Conservation (phyloP, 495 filamentous ascomycete genomes). For the Penicillium antarcticum region DNA sequence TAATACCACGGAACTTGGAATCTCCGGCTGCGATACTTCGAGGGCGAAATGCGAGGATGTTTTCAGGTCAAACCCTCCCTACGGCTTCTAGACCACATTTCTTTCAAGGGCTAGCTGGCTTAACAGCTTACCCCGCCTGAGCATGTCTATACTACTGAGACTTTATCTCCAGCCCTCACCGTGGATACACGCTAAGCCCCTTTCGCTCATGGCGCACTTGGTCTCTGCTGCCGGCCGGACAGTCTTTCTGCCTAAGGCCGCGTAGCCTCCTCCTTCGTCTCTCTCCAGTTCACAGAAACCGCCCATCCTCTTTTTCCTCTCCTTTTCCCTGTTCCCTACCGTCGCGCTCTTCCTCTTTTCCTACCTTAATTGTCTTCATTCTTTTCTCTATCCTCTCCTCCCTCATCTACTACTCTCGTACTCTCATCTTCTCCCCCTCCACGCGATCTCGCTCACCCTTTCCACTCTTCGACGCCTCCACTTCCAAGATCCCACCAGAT, state of each 20-base stretch:
- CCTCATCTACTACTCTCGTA: constrained; percentile 17
- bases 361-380: constrained; percentile 25
- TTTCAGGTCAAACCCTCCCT: too few relatives aligned
- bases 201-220: constrained; percentile 12
- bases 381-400: constrained; percentile 21
- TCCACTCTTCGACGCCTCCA: constrained; percentile 19
- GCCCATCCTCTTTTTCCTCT: constrained; percentile 29
- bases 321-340: constrained; percentile 26
- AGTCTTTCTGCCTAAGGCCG: constrained; percentile 27
- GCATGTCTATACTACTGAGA: too few relatives aligned
- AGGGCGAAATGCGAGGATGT: too few relatives aligned
- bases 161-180: too few relatives aligned
- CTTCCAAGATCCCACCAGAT: constrained; percentile 12
- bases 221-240: constrained; percentile 11
- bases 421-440: constrained; percentile 28
- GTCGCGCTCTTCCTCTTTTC: constrained; percentile 28
- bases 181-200: constrained; percentile 15
- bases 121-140: too few relatives aligned
- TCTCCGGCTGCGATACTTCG: too few relatives aligned
- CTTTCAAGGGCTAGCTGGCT: too few relatives aligned
- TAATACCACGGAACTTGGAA: too few relatives aligned
- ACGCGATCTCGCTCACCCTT: constrained; percentile 32
- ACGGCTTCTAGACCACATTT: too few relatives aligned
- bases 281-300: constrained; percentile 15
- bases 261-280: constrained; percentile 29